Evolutionary conservation across 768 basidiomycete genomes (phyloP).

Genomic region (Termitomyces sp.): DNA sequence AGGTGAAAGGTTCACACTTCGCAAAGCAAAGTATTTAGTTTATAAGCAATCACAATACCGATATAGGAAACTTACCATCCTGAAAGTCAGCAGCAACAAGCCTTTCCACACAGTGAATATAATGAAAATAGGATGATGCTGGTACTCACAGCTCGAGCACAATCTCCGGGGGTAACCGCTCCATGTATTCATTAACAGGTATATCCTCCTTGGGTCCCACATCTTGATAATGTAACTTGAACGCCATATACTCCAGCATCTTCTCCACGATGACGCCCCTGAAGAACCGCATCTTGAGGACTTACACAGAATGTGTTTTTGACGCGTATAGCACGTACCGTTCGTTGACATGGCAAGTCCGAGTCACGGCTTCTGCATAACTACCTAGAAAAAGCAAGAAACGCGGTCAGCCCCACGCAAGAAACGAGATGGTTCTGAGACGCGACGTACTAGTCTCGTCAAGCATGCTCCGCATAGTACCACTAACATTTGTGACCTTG

Average conservation of each 20-base stretch:
- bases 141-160: slow-evolving; percentile 80
- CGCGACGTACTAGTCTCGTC: slow-evolving; percentile 58
- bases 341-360: slow-evolving; percentile 66
- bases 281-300: background rate
- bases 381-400: slow-evolving; percentile 40
- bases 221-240: slow-evolving; percentile 77
- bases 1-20: background rate
- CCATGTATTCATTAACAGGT: slow-evolving; percentile 71
- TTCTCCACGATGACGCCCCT: slow-evolving; percentile 80
- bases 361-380: slow-evolving; percentile 72
- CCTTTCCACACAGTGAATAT: background rate
- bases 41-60: background rate
- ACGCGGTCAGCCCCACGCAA: background rate
- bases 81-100: slow-evolving; percentile 15
- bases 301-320: background rate
- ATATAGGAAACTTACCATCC: slow-evolving; percentile 4
- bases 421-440: background rate
- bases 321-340: slow-evolving; percentile 42
- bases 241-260: slow-evolving; percentile 85
- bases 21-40: background rate
- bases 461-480: slow-evolving; percentile 79
- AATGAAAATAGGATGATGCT: background rate
- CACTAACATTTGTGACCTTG: slow-evolving; percentile 73
- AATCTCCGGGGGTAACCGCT: slow-evolving; percentile 83
- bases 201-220: slow-evolving; percentile 71